Base-by-base conservation (phyloP, 345 rosid species). In the Brassica incana region DNA sequence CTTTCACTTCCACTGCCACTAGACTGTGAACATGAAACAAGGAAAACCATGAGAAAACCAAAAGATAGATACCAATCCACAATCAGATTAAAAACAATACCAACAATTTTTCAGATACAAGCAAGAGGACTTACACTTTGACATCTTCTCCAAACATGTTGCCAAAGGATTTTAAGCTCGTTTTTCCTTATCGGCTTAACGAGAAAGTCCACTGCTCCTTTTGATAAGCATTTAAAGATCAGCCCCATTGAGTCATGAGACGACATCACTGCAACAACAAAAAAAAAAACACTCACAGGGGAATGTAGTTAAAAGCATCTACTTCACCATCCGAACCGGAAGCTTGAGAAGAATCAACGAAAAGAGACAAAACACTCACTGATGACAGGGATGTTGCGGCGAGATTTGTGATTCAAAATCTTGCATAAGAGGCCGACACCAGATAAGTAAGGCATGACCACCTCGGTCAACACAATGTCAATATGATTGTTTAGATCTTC, bases 81-180 rank as follows among this genome's bases (percentile, higher is more conserved):
- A 75, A 54, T 62, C 36, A 67, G 70, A 67, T 16, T 16, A 54
- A 67, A 35, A 58, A 2, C 14, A 63, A 27, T 4, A 12, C 77
- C n/a, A 66, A 30, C 71, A 2, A n/a, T 5, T 66, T 52, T 29
- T 12, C 11, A 64, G 12, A 70, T 23, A 14, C 5, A 11, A 76
- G 69, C 14, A 76, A 10, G 16, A 67, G 65, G 62, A 86, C 95
- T 83, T 85, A 90, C 95, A 83, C 95, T 89, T 84, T 89, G 93
- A 79, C 92, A 90, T 88, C 97, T 89, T 83, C 93, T 89, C 95
- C 97, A 92, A 81, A 90, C 89, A 84, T 92, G 95, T 83, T 92
- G 95, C 95, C 95, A 92, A 11, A 90, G 90, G 81, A 89, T 92
- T 80, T 89, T 89, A 48, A 92, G 89, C 81, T 92, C 97, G 77